These are phyloP conservation scores for Pseudovirgaria hyperparasitica DNA, from an alignment of 2,329 filamentous ascomycete genomes.

Conservation along the genomic window DNA sequence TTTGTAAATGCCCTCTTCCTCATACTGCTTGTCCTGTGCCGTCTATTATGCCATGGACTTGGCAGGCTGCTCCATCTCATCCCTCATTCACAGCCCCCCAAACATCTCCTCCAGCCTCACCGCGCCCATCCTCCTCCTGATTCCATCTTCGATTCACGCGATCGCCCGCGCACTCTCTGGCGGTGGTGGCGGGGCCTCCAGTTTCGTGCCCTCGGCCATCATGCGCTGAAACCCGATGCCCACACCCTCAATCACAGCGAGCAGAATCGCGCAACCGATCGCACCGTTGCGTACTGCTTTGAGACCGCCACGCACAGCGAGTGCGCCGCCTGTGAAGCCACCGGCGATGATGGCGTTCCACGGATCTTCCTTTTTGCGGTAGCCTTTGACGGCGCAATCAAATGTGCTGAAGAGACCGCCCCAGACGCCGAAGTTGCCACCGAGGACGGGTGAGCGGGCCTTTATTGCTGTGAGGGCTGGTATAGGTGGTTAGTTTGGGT, in stretches of 20 bases:
- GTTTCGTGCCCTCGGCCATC: slow-evolving; percentile 77
- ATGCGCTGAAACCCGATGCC: slow-evolving; percentile 92
- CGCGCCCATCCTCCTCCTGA: too few species aligned
- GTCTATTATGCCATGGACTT: too few species aligned
- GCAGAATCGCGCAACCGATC: slow-evolving; percentile 86
- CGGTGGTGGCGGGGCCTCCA: slow-evolving; percentile 47
- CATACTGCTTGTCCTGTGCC: too few species aligned
- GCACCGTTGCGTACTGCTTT: slow-evolving; percentile 90
- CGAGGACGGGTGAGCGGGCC: slow-evolving; percentile 87
- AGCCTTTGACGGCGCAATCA: slow-evolving; percentile 89
- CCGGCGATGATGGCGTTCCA: slow-evolving; percentile 97
- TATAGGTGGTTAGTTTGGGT: slow-evolving; percentile 1
- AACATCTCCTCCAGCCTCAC: too few species aligned
- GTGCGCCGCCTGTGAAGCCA: slow-evolving; percentile 72
- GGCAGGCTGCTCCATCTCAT: too few species aligned
- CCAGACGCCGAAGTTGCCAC: slow-evolving; percentile 97
- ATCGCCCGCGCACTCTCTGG: slow-evolving; percentile 14
- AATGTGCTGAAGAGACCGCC: slow-evolving; percentile 92
- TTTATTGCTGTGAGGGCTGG: slow-evolving; percentile 84
- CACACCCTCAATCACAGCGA: slow-evolving; percentile 94
- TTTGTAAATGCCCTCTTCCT: too few species aligned
- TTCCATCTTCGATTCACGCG: too few species aligned
- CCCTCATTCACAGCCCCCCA: too few species aligned
- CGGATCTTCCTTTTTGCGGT: slow-evolving; percentile 85
- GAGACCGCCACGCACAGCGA: slow-evolving; percentile 83